Evolutionary conservation across 169 alveolate species (phyloP).

Genomic region (Theileria annulata): DNA sequence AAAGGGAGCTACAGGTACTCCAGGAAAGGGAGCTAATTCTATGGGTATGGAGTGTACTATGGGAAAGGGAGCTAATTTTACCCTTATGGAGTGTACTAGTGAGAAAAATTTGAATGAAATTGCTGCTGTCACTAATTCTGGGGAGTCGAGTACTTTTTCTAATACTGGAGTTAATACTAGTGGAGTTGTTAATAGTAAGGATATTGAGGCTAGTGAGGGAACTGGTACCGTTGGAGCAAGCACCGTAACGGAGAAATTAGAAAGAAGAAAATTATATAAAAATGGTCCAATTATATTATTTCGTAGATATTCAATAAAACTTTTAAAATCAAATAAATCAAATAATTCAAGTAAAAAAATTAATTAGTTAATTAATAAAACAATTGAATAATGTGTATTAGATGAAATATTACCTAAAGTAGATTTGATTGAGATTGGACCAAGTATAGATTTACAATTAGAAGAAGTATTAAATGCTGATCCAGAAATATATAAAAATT

Average conservation of each 20-base stretch:
- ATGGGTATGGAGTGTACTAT: no score
- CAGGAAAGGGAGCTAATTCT: no score
- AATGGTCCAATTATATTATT: constrained; percentile 25
- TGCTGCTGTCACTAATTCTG: no score
- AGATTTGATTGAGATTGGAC: constrained; percentile 56
- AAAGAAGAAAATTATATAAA: background rate
- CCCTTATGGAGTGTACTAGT: no score
- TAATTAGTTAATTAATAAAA: no score
- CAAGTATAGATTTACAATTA: constrained; percentile 44
- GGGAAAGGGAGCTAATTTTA: no score
- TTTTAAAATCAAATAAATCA: constrained; percentile 18
- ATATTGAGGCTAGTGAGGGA: background rate
- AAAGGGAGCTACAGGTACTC: constrained; percentile 8
- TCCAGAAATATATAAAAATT: constrained; percentile 32
- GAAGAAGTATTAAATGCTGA: constrained; percentile 49
- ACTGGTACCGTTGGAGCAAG: constrained; percentile 11
- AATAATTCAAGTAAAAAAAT: background rate
- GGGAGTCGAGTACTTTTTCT: background rate
- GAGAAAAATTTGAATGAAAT: no score
- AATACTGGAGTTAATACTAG: background rate
- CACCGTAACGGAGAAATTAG: no score
- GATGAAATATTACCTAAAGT: constrained; percentile 27
- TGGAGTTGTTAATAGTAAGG: background rate
- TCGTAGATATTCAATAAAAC: constrained; percentile 41
- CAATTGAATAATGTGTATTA: background rate